These are phyloP conservation scores for Mrakia gelida DNA, from an alignment of 768 basidiomycete species.

Conservation along the genomic window DNA sequence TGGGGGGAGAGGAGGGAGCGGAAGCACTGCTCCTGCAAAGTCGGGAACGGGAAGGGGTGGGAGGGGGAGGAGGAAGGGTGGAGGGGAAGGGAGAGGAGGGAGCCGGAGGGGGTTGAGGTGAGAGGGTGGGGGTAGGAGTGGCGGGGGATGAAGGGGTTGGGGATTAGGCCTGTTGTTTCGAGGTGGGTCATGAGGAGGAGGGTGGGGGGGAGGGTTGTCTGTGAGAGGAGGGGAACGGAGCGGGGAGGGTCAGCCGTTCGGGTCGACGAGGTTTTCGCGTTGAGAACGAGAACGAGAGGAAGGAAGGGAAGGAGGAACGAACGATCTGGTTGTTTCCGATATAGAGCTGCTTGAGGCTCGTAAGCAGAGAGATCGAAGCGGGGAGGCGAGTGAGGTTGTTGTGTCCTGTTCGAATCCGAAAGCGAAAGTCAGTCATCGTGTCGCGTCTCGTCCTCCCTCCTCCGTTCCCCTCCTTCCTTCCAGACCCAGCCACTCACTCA, in stretches of 20 bases:
- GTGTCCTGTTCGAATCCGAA: not conserved
- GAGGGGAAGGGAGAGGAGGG: not conserved
- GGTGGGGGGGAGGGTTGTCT: constrained; percentile 6
- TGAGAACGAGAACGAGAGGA: too few species aligned
- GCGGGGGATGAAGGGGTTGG: not conserved
- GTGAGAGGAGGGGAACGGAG: not conserved
- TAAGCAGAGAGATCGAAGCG: not conserved
- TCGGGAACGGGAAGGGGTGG: not conserved
- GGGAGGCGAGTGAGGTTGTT: constrained; percentile 1
- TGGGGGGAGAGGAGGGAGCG: not conserved
- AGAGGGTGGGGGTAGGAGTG: not conserved
- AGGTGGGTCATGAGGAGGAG: constrained; percentile 14
- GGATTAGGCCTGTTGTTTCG: not conserved
- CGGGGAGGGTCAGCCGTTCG: not conserved
- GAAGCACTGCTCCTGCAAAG: not conserved
- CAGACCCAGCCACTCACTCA: not conserved
- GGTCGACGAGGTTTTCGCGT: too few species aligned
- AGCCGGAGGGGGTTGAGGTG: too few species aligned
- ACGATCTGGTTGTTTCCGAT: constrained; percentile 14
- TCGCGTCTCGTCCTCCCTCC: not conserved
- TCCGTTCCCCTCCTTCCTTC: not conserved
- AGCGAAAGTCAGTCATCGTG: not conserved
- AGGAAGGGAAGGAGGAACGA: not conserved
- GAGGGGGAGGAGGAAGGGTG: not conserved
- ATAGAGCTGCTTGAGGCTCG: not conserved